Conservation (phyloP, 768 basidiomycete species). For the Leccinum sublutescens region DNA sequence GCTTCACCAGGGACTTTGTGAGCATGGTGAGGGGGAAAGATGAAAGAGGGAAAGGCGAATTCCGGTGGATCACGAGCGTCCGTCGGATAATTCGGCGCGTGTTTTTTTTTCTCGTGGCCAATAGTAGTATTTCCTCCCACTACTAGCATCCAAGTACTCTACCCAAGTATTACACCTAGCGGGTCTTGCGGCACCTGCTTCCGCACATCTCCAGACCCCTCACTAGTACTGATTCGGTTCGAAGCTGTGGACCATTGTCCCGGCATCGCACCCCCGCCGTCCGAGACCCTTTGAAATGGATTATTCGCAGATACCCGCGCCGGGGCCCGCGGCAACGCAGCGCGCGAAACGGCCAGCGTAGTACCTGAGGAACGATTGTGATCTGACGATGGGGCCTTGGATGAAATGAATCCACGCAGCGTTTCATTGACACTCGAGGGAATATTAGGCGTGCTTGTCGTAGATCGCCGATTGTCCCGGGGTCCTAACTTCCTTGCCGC, state of each 20-base stretch:
- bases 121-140: constrained; percentile 2
- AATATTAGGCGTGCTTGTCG: constrained; percentile 8
- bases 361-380: constrained; percentile 17
- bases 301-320: constrained; percentile 29
- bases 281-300: constrained; percentile 27
- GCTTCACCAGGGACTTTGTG: constrained; percentile 54
- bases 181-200: constrained; percentile 25
- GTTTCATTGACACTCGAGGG: constrained; percentile 22
- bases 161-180: constrained; percentile 27
- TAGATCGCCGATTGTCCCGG: constrained; percentile 12
- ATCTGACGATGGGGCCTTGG: constrained; percentile 12
- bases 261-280: constrained; percentile 6
- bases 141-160: constrained; percentile 4
- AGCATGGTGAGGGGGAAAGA: constrained; percentile 48
- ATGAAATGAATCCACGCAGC: constrained; percentile 21
- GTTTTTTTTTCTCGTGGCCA: constrained; percentile 23
- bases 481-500: constrained; percentile 20
- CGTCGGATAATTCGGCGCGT: constrained; percentile 8
- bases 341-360: constrained; percentile 10
- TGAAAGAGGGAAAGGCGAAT: constrained; percentile 1
- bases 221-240: constrained; percentile 1
- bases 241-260: constrained; percentile 3
- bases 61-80: constrained; percentile 18
- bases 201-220: constrained; percentile 9
- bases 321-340: constrained; percentile 20